A percentile compares a stretch with the other conserved stretches of the same genome.
These are phyloP conservation scores for Cyanidiococcus yangmingshanensis DNA, from an alignment of 23 red algal genomes.

Conservation along the genomic window DNA sequence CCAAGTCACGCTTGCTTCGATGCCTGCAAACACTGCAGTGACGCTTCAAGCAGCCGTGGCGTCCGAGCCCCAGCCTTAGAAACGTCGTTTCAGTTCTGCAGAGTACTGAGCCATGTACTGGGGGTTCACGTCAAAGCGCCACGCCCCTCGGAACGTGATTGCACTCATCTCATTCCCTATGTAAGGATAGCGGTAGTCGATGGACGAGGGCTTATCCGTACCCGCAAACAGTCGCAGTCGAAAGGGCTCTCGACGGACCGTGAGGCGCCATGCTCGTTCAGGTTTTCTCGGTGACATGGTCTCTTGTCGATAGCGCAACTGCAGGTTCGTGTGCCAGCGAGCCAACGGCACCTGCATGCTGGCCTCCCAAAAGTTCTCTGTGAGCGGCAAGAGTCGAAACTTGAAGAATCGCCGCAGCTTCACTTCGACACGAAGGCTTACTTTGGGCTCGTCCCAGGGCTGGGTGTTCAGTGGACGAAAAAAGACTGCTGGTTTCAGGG, in stretches of 20 bases:
- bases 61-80: too few relatives aligned
- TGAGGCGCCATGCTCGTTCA: not conserved
- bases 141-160: not conserved
- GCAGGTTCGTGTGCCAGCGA: not conserved
- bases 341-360: not conserved
- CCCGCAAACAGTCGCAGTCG: not conserved
- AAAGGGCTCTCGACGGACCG: not conserved
- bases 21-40: too few relatives aligned
- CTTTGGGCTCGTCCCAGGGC: not conserved
- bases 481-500: conserved; percentile 6
- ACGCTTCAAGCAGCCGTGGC: too few relatives aligned
- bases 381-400: not conserved
- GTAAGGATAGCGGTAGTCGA: not conserved
- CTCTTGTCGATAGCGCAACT: conserved; percentile 18
- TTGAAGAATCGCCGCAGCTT: conserved; percentile 4
- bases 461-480: conserved; percentile 1
- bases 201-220: not conserved
- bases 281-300: not conserved
- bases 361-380: conserved; percentile 6
- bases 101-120: not conserved
- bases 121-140: not conserved
- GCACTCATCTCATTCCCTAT: not conserved
- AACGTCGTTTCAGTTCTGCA: conserved; percentile 7
- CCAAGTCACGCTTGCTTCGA: too few relatives aligned
- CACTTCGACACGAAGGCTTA: conserved; percentile 2